Base-by-base conservation (phyloP, 169 alveolate genomes). In the Perkinsus marinus region DNA sequence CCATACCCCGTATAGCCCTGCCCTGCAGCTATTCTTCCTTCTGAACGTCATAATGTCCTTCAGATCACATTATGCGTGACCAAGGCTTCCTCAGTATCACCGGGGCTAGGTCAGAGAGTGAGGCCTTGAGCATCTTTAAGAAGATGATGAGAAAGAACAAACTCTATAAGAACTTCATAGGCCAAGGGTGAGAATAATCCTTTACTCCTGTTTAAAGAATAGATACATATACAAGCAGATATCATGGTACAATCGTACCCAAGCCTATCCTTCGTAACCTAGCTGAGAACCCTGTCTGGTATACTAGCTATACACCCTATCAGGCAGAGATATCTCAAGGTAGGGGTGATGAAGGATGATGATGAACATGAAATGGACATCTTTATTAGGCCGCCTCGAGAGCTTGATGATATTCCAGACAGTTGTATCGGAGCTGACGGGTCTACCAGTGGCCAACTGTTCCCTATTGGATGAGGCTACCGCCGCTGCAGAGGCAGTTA, bases 291-390 rank as follows among this genome's bases (percentile, higher is more conserved):
- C 97, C 98, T 30, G 94, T 95, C 36, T 96, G 98, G 98, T 95
- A 95, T 91, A 96, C 98, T 39, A 95, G 97, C 19, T 97, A 97
- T 93, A 97, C 98, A 39, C 98, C 98, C 5, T 97, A 97, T 91
- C 96, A 97, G 94, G 98, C 98, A 30, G 98, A 97, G 94, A 96
- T 97, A 68, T 92, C 97, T 22, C 96, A 97, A 93, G 98, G 98
- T 39, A 95, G 98, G 92, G 68, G 79, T 57, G 34, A 57, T 6
- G 46, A 41, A 41, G 46, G 46, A 10, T 10, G 79, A 16, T 57
- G 7, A 16, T 16, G 34, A 57, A 16, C 22, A 57, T 57, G 22
- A 6, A 19, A 57, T 57, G 22, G 79, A n/a, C 34, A 57, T 57
- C 22, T 0, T 16, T 16, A 5, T 19, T 16, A 57, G 79, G 79